Evolutionary conservation across 2,329 filamentous ascomycete species (phyloP).

Genomic region (Acrocalymma vagum): DNA sequence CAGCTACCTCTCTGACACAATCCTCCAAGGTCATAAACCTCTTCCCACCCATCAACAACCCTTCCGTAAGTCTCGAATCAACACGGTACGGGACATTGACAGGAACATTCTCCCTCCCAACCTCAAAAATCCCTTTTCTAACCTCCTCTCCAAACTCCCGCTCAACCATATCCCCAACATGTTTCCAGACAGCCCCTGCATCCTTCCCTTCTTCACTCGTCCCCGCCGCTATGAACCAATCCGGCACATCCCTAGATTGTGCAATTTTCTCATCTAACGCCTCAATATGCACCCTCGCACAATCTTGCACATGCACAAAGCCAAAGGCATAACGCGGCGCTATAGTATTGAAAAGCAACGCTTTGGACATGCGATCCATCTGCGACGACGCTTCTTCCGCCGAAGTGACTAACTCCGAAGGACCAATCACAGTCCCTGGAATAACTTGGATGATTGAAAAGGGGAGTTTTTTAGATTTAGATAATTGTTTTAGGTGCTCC

Average conservation of each 20-base stretch:
- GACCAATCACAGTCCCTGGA: slow-evolving; percentile 44
- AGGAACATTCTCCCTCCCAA: slow-evolving; percentile 34
- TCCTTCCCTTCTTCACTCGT: slow-evolving; percentile 26
- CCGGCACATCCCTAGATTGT: slow-evolving; percentile 23
- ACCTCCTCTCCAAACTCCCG: slow-evolving; percentile 25
- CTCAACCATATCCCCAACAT: slow-evolving; percentile 30
- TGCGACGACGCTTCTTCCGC: slow-evolving; percentile 22
- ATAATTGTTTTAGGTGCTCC: slow-evolving; percentile 31
- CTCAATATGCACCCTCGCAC: slow-evolving; percentile 40
- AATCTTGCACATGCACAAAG: slow-evolving; percentile 43
- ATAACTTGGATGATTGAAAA: slow-evolving; percentile 44
- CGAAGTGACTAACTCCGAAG: slow-evolving; percentile 36
- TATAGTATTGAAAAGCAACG: slow-evolving; percentile 39
- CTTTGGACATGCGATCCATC: slow-evolving; percentile 43
- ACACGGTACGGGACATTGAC: slow-evolving; percentile 43
- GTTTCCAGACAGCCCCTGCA: slow-evolving; percentile 30
- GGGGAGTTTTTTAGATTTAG: slow-evolving; percentile 10
- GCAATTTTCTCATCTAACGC: slow-evolving; percentile 31
- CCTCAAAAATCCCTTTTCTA: slow-evolving; percentile 21
- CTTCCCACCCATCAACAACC: slow-evolving; percentile 25
- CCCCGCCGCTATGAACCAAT: slow-evolving; percentile 38
- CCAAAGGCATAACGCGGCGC: slow-evolving; percentile 43
- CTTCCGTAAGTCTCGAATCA: slow-evolving; percentile 36
- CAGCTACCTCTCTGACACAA: slow-evolving; percentile 35
- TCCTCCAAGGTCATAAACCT: slow-evolving; percentile 29